Evolutionary conservation across 176 grass and related monocot genomes (phyloP).

Genomic region (Bonia amplexicaulis): DNA sequence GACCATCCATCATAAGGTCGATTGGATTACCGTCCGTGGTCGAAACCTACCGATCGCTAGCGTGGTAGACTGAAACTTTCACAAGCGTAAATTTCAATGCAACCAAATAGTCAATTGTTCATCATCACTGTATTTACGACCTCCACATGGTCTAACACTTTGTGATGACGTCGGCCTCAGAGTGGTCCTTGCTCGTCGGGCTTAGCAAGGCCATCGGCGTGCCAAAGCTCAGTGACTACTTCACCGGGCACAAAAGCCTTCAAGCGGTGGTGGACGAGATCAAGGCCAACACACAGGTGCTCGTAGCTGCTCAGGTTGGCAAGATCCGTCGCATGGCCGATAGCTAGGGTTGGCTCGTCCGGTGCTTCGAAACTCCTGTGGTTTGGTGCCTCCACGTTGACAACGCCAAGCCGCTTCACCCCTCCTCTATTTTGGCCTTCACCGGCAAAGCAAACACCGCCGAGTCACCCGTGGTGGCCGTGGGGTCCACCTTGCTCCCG

Average conservation of each 20-base stretch:
- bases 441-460: slow-evolving; percentile 41
- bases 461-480: background rate
- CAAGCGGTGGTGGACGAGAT: slow-evolving; percentile 53
- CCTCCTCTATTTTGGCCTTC: slow-evolving; percentile 5
- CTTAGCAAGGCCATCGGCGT: slow-evolving; percentile 78
- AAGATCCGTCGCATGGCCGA: slow-evolving; percentile 62
- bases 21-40: no score
- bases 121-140: no score
- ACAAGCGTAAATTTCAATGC: no score
- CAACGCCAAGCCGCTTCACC: no score
- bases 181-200: slow-evolving; percentile 50
- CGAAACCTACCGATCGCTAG: no score
- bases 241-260: slow-evolving; percentile 37
- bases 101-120: no score
- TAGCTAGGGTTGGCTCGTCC: no score
- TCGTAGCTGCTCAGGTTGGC: slow-evolving; percentile 53
- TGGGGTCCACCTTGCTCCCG: slow-evolving; percentile 26
- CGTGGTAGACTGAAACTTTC: no score
- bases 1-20: no score
- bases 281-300: slow-evolving; percentile 74
- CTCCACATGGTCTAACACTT: slow-evolving; percentile 31
- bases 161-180: slow-evolving; percentile 25
- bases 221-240: slow-evolving; percentile 57
- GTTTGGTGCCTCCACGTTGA: no score
- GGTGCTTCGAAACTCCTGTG: no score